Base-by-base conservation (phyloP, 140 eudicot genomes). In the Cichorium intybus region DNA sequence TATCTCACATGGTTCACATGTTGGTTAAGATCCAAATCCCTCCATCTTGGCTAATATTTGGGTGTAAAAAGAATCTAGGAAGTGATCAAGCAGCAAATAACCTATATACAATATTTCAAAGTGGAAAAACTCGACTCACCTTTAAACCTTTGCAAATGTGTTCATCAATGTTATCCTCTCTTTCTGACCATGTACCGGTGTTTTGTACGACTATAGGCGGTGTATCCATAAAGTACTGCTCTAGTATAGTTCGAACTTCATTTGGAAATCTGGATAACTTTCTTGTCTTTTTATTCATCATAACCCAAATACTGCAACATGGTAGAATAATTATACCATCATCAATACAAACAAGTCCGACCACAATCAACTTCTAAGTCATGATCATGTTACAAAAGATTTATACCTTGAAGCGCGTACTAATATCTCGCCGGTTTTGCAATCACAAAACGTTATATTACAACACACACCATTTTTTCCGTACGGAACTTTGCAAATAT, bases 1-100 rank as follows among this genome's bases (percentile, higher is more conserved):
- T 87, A 87, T 60, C 84, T 87, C 46, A 81, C 91, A 53, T 87
- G 79, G 71, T 87, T 87, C 53, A 84, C 95, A 69, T 87, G 95
- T 37, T 72, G 81, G 52, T 86, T 86, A 24, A 62, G 62, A 73
- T 86, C 95, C 64, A 86, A 61, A 73, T 86, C 95, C 29, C 83
- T 84, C 90, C 85, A 69, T 29, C 66, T 76, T 28, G 95, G 87
- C 90, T 86, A 72, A 56, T 31, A 39, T 39, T 39, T 35, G 23
- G 23, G 56, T 16, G 14, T 39, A 53, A 26, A 52, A 14, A 41
- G 10, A 26, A 54, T 54, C 16, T 53, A 20, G 1, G 62, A 62
- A 48, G 0, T 28, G 2, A 31, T 52, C 59, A 11, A 43, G 43
- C n/a, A n/a, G 46, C 2, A 39, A 39, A 2, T 11, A 37, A 8